Evolutionary conservation across 1,284 basidiomycete genomes (phyloP).

Genomic region (Malassezia globosa): DNA sequence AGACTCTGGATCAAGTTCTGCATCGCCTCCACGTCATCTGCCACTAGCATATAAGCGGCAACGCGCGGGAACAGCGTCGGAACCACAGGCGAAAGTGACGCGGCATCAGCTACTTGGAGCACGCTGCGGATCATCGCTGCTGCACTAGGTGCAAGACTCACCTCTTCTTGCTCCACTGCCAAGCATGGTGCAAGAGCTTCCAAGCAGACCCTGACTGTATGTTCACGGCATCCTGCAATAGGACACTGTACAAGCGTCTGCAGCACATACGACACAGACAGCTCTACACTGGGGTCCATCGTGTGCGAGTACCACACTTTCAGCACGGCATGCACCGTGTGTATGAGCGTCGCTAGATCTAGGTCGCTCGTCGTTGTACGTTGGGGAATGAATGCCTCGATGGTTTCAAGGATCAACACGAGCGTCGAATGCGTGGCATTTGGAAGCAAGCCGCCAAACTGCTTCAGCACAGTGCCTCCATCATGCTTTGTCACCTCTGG

Average conservation of each 20-base stretch:
- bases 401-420: constrained; percentile 75
- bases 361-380: constrained; percentile 38
- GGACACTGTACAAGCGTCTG: constrained; percentile 51
- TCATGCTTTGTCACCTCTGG: constrained; percentile 56
- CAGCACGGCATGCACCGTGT: constrained; percentile 53
- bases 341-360: constrained; percentile 11
- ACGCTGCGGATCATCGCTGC: constrained; percentile 59
- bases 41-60: constrained; percentile 19
- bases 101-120: constrained; percentile 55
- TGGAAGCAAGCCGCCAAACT: constrained; percentile 70
- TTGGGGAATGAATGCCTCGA: constrained; percentile 59
- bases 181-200: constrained; percentile 38
- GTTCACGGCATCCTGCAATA: constrained; percentile 62
- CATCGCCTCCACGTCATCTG: constrained; percentile 28
- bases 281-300: constrained; percentile 52
- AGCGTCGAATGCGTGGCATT: constrained; percentile 75
- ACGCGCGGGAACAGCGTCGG: constrained; percentile 20
- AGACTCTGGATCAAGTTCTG: constrained; percentile 73
- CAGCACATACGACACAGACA: constrained; percentile 70
- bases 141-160: constrained; percentile 48
- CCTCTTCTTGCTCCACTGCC: background rate
- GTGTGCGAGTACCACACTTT: constrained; percentile 58
- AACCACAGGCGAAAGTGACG: constrained; percentile 64
- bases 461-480: constrained; percentile 64
- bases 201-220: constrained; percentile 58